These are phyloP conservation scores for Hibiscus trionum DNA, from an alignment of 345 rosid genomes.

Conservation along the genomic window DNA sequence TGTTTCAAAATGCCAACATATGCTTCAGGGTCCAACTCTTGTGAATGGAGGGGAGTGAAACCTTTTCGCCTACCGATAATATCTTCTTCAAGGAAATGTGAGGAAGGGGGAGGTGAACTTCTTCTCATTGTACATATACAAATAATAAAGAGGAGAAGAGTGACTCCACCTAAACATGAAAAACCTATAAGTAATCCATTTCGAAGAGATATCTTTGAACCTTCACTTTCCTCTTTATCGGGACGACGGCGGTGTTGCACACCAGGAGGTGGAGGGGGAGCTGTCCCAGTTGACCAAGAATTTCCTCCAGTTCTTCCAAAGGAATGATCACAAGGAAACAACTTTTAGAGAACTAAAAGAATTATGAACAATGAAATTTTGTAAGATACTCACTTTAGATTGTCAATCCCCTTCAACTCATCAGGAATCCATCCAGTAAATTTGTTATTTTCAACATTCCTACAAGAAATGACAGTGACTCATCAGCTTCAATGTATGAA, in stretches of 20 bases:
- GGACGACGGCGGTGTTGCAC: constrained; percentile 18
- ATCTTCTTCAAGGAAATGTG: constrained; percentile 80
- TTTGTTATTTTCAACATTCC: constrained; percentile 71
- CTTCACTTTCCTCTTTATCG: neutral
- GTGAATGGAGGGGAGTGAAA: constrained; percentile 45
- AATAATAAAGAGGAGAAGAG: constrained; percentile 31
- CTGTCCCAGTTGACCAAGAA: constrained; percentile 59
- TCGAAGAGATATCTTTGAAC: constrained; percentile 20
- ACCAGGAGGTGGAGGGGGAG: constrained; percentile 89
- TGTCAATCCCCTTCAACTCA: constrained; percentile 48
- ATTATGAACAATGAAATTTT: constrained; percentile 3
- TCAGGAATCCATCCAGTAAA: constrained; percentile 88
- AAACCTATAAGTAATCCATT: constrained; percentile 40
- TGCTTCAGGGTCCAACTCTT: constrained; percentile 34
- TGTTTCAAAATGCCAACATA: constrained; percentile 31
- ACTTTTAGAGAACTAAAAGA: neutral
- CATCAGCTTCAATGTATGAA: neutral
- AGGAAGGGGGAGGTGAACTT: constrained; percentile 37
- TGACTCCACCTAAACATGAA: constrained; percentile 40
- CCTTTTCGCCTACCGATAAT: constrained; percentile 33
- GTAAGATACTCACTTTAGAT: constrained; percentile 47
- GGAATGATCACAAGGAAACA: constrained; percentile 8
- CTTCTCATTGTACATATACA: constrained; percentile 30
- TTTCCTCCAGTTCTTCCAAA: constrained; percentile 74
- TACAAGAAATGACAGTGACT: constrained; percentile 18